Conservation (phyloP, 1,139 yeast species). For the Keqinozyma sinolaborantium region DNA sequence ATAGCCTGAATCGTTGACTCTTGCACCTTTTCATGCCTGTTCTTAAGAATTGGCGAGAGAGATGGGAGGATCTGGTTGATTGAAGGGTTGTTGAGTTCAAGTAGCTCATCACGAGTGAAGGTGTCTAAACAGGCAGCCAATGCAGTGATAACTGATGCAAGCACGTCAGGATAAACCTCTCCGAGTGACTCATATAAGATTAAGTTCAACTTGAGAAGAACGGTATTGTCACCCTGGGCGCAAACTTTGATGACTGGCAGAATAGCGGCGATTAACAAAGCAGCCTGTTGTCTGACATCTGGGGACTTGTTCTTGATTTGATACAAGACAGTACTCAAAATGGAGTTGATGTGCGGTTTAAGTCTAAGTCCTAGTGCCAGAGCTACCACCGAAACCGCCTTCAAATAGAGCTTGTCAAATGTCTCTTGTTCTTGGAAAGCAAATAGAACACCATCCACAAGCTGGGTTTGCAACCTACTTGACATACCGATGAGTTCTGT, state of each 20-base stretch:
- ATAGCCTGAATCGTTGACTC: conserved; percentile 77
- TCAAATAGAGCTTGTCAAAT: conserved; percentile 52
- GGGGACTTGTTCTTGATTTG: conserved; percentile 72
- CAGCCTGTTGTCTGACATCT: conserved; percentile 79
- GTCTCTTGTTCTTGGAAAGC: conserved; percentile 78
- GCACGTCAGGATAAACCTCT: conserved; percentile 91
- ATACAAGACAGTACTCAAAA: conserved; percentile 70
- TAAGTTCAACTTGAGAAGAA: conserved; percentile 66
- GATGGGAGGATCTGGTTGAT: conserved; percentile 81
- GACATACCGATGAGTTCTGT: conserved; percentile 37
- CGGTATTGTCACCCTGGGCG: conserved; percentile 44
- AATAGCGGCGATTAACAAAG: conserved; percentile 67
- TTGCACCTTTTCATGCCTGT: conserved; percentile 89
- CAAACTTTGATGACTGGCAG: conserved; percentile 70
- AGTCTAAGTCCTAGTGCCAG: conserved; percentile 67
- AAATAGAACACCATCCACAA: conserved; percentile 79
- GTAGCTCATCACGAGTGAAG: conserved; percentile 44
- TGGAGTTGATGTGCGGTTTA: conserved; percentile 71
- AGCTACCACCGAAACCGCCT: conserved; percentile 65
- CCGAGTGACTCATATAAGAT: conserved; percentile 90
- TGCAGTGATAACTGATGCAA: conserved; percentile 81
- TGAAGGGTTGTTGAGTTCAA: conserved; percentile 71
- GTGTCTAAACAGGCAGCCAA: conserved; percentile 44
- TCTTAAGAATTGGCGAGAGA: conserved; percentile 85
- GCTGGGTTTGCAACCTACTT: conserved; percentile 50